Base-by-base conservation (phyloP, 352 stramenopile genomes). In the Phytophthora niederhauseri region DNA sequence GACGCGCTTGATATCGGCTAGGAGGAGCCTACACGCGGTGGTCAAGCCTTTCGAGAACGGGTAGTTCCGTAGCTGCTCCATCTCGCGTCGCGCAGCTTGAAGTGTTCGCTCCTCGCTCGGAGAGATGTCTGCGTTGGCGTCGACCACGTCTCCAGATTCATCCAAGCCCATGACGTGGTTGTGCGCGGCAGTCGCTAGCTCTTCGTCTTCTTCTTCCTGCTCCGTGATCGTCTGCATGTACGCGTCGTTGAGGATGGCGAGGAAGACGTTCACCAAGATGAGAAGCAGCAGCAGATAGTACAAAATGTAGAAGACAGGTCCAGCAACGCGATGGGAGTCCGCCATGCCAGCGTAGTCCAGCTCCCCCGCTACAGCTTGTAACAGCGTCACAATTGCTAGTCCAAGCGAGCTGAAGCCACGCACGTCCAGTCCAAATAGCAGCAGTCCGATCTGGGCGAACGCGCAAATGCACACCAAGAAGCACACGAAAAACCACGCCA, bases 221-320 rank as follows among this genome's bases (percentile, higher is more conserved):
- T 91, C 82, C 1, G 75, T 78, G n/a, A 90, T 61, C 2, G 83
- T 91, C 59, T 91, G 83, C 52, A 88, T 64, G 59, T 91, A 94
- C 30, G 85, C 84, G 62, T 93, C 86, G 34, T 91, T 91, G 12
- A 94, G 64, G 41, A 94, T 91, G 24, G 85, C 84, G 6, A 89
- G 70, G 48, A 92, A 92, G 8, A 94, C 80, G 43, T 94, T 94
- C 58, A 92, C 74, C 48, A 91, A 49, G 15, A 94, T 80, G 8
- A 94, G 67, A 46, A 92, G 57, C 54, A 94, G 57, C 43, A 92
- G 57, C 48, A 93, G 57, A 65, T 92, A 94, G 67, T 88, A 94
- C 50, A 75, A 52, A 22, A 92, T 75, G 61, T 89, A 94, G 68
- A 87, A 94, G 5, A 92, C 59, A 51, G 86, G 86, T 0, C 84